Percentiles rank a stretch among this genome's conserved stretches.
phyloP scores from a whole-genome alignment of 1,284 basidiomycete genomes.

The Bjerkandera adusta region DNA sequence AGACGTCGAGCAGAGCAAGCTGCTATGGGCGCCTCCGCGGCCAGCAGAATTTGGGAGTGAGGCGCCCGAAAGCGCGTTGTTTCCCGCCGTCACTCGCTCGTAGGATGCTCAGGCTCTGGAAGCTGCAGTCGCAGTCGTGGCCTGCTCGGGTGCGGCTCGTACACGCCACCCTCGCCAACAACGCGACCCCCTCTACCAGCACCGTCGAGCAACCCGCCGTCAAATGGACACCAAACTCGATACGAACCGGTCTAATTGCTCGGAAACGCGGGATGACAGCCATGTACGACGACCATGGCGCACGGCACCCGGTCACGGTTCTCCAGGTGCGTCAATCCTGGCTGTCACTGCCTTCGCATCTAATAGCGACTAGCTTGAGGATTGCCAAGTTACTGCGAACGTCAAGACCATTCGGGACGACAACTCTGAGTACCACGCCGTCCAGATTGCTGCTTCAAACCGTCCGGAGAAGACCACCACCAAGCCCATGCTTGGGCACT shows the following conservation, averaged over 20 bases:
- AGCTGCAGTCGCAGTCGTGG: slow-evolving; percentile 37
- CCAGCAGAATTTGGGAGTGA: not conserved
- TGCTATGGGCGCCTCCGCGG: slow-evolving; percentile 11
- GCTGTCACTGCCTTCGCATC: not conserved
- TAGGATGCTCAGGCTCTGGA: slow-evolving; percentile 53
- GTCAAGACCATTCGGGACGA: slow-evolving; percentile 60
- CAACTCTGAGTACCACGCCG: slow-evolving; percentile 76
- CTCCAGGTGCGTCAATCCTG: slow-evolving; percentile 69
- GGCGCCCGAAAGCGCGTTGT: slow-evolving; percentile 8
- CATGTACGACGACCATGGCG: slow-evolving; percentile 90
- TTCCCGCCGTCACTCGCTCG: slow-evolving; percentile 2
- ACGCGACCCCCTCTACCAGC: slow-evolving; percentile 32
- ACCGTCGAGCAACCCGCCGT: slow-evolving; percentile 26
- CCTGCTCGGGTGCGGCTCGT: slow-evolving; percentile 36
- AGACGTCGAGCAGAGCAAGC: slow-evolving; percentile 17
- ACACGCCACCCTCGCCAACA: slow-evolving; percentile 35
- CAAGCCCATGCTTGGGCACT: slow-evolving; percentile 83
- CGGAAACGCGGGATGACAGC: slow-evolving; percentile 96
- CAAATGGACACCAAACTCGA: slow-evolving; percentile 86
- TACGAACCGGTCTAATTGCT: slow-evolving; percentile 93
- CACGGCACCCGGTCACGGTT: slow-evolving; percentile 88
- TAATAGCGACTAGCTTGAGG: slow-evolving; percentile 56
- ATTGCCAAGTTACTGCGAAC: slow-evolving; percentile 84
- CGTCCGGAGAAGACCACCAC: slow-evolving; percentile 66
- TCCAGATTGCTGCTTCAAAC: slow-evolving; percentile 84